Percentiles rank a stretch among this genome's conserved stretches.
Evolutionary conservation across 768 basidiomycete genomes (phyloP).

Genomic region (Antrodiella citrinella): DNA sequence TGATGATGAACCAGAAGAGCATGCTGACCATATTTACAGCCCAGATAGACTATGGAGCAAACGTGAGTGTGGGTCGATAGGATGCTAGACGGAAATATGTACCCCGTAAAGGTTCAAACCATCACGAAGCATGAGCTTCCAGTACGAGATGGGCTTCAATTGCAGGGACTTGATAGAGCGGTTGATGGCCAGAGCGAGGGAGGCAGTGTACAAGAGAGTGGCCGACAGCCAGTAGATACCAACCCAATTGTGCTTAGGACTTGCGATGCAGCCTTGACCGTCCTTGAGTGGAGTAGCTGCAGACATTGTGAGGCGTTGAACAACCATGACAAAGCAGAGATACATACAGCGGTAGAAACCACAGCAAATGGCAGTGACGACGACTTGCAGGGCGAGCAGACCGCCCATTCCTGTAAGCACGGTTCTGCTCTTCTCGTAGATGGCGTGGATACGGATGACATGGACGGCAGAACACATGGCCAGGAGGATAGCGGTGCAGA

Average conservation of each 20-base stretch:
- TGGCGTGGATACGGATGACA: conserved; percentile 71
- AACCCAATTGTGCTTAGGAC: conserved; percentile 74
- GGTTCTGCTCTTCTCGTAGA: conserved; percentile 56
- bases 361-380: conserved; percentile 65
- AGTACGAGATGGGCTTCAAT: conserved; percentile 50
- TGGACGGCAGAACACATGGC: conserved; percentile 67
- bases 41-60: conserved; percentile 47
- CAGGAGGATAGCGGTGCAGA: conserved; percentile 74
- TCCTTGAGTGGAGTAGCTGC: conserved; percentile 61
- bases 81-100: conserved; percentile 18
- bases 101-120: conserved; percentile 80
- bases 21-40: conserved; percentile 77
- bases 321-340: too few species aligned
- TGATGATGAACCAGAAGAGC: conserved; percentile 82
- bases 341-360: conserved; percentile 69
- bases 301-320: too few species aligned
- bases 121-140: conserved; percentile 89
- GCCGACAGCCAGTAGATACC: conserved; percentile 81
- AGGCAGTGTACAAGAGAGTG: conserved; percentile 61
- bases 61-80: conserved; percentile 5
- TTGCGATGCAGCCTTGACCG: conserved; percentile 83
- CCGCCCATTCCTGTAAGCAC: conserved; percentile 48
- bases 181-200: conserved; percentile 52
- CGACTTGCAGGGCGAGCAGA: conserved; percentile 60
- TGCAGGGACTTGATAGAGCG: conserved; percentile 53